phyloP scores from a whole-genome alignment of 345 rosid species.

The Gossypium anomalum region DNA sequence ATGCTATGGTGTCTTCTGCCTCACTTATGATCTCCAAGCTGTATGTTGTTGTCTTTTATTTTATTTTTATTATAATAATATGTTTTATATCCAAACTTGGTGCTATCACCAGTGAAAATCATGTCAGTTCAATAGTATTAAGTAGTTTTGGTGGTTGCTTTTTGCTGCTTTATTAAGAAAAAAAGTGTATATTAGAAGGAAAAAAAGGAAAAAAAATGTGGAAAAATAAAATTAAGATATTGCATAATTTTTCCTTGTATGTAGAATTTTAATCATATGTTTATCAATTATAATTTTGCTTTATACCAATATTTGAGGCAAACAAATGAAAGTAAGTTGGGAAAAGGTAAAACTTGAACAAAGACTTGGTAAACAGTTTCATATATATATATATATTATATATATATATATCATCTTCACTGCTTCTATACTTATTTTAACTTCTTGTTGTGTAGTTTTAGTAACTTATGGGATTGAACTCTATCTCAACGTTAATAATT shows the following conservation, averaged over 20 bases:
- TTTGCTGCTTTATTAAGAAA: not conserved
- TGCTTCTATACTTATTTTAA: not conserved
- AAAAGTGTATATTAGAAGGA: not conserved
- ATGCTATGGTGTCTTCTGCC: conserved; percentile 89
- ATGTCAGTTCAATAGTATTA: too few relatives aligned
- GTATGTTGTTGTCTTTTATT: conserved; percentile 28
- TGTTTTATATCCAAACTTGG: not conserved
- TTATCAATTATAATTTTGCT: not conserved
- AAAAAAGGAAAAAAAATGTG: not conserved
- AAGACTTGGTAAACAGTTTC: not conserved
- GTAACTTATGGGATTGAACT: not conserved
- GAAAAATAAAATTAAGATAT: not conserved
- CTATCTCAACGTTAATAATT: not conserved
- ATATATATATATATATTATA: not conserved
- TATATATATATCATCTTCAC: not conserved
- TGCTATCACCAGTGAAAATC: not conserved
- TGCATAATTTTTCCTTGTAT: not conserved
- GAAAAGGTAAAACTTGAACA: not conserved
- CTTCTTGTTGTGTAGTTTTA: not conserved
- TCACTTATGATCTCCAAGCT: conserved; percentile 90
- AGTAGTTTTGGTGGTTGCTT: not conserved
- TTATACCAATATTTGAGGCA: not conserved
- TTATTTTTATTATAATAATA: not conserved
- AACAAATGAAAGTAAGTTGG: not conserved
- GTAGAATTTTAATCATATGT: not conserved